These are phyloP conservation scores for Suillus placidus DNA, from an alignment of 768 basidiomycete genomes.

Conservation along the genomic window DNA sequence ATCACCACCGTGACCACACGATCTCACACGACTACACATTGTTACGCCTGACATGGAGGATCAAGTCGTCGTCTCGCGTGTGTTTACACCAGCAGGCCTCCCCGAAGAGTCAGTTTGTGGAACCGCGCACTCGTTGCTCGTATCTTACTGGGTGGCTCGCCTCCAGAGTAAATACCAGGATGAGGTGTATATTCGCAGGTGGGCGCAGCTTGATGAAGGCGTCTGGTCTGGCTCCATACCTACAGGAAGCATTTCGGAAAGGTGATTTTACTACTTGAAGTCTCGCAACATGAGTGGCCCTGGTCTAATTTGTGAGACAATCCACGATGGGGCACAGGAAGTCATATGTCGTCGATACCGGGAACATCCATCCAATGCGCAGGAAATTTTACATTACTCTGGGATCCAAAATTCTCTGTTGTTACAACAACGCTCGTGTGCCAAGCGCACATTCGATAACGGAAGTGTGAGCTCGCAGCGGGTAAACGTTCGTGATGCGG, in stretches of 20 bases:
- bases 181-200: slow-evolving; percentile 46
- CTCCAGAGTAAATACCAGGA: slow-evolving; percentile 18
- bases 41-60: neutral
- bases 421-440: neutral
- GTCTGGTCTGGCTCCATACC: slow-evolving; percentile 39
- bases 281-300: neutral
- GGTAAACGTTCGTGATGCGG: neutral
- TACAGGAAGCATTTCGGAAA: slow-evolving; percentile 23
- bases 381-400: neutral
- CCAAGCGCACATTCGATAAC: slow-evolving; percentile 3
- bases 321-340: neutral
- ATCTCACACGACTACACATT: neutral
- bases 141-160: slow-evolving; percentile 48
- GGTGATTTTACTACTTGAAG: slow-evolving; percentile 8
- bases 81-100: slow-evolving; percentile 11
- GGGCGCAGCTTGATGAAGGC: slow-evolving; percentile 43
- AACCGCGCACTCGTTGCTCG: slow-evolving; percentile 50
- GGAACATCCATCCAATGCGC: neutral
- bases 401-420: neutral
- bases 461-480: neutral
- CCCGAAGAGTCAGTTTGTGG: slow-evolving; percentile 58
- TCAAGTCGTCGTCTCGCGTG: neutral
- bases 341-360: too few relatives aligned
- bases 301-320: neutral
- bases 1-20: neutral